Evolutionary conservation across 352 stramenopile species (phyloP), one percentile per base, ranked within the genome.

Genomic region (Globisporangium middletonii): DNA sequence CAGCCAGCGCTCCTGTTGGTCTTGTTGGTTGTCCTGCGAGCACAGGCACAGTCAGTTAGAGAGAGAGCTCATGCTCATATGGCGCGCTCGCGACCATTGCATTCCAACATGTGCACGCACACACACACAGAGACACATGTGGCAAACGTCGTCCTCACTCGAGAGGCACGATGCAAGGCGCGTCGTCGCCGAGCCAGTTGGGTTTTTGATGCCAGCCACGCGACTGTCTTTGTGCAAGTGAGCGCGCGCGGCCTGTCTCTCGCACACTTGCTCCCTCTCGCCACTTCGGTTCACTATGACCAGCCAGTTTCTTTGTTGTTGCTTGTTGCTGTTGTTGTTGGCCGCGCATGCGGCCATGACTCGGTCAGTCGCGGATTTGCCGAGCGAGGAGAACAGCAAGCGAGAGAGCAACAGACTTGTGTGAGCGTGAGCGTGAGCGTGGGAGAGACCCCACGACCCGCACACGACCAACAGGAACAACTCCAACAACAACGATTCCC

Each of bases 351-450:
- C 54, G 44, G 46, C 53, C 63, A 37, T 28, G 37, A 37, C 16
- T 33, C 19, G 23, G 59, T 66, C 67, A 75, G 60, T 75, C 52
- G 68, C 62, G 56, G 59, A 72, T 75, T 75, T 75, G 68, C 62
- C 35, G 42, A 60, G 43, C 16, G 38, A 52, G 18, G 42, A 51
- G 58, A 50, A 64, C 33, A 48, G 26, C 38, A 23, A 52, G 53
- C 38, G 18, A 55, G 19, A 44, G 38, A 12, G 28, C 37, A 26
- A 41, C 30, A 42, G 47, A 48, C 63, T 58, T 37, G 16, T 45
- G 13, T 45, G 46, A 3, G 44, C 8, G 26, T 11, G 23, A 41
- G 16, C n/a, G 13, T 45, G 46, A 3, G 44, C 8, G 26, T 11
- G 23, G 37, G 48, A 27, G 5, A 41, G 19, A 42, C 13, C 26